Base-by-base conservation (phyloP, 306 rosid species). In the Gillenia trifoliata region DNA sequence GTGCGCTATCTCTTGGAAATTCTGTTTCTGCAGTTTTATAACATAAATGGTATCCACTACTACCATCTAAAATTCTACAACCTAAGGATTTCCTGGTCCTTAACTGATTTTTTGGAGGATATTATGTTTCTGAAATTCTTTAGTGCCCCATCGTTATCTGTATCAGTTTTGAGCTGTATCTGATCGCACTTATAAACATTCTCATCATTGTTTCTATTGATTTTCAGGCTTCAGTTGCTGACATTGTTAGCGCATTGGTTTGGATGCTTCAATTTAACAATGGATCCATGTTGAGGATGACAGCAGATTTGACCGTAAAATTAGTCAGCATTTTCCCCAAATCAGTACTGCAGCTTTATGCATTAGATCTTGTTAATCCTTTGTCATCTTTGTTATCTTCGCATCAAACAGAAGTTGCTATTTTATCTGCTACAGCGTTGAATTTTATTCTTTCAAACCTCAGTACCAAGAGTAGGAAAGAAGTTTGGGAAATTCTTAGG, bases 221-320 rank as follows among this genome's bases (percentile, higher is more conserved):
- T 83, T 70, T 78, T 81, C 80, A 93, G 98, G 94, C 83, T 78
- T 84, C 97, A 47, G 75, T 84, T 68, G 75, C 78, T 20, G 94
- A 89, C 80, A 73, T 85, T 64, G 74, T 91, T 69, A 87, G 80
- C 59, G 92, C 98, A 75, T 82, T 93, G 77, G 78, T 81, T 29
- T 91, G 92, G 89, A 93, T 88, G 77, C 97, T 93, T 82, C 81
- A 83, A 81, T 75, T 82, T 77, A 82, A 77, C 80, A 89, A 73
- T 75, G 83, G 57, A 36, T 60, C 82, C 22, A 67, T 83, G 23
- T 82, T 86, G 79, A 75, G 74, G 74, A 82, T 83, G 80, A 89
- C 97, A 34, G 82, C 88, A 22, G 82, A 88, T 66, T 88, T 84
- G 50, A 78, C 89, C 2, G 76, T 83, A 71, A 91, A 91, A 86